phyloP scores from a whole-genome alignment of 352 stramenopile species.

The Phytophthora kernoviae region DNA sequence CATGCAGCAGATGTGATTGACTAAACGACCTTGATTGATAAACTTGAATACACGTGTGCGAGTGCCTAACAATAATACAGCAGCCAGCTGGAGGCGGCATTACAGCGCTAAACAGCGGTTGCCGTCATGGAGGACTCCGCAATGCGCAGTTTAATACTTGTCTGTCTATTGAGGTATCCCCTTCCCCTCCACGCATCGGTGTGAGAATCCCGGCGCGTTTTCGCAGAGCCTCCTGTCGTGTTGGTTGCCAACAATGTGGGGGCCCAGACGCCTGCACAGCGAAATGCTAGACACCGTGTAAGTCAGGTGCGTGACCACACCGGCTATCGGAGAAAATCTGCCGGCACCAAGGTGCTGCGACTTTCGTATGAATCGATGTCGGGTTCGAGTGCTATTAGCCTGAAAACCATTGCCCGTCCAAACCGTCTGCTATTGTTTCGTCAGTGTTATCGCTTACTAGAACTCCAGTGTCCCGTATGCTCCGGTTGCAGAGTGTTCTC shows the following conservation, averaged over 20 bases:
- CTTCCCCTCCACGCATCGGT: slow-evolving; percentile 27
- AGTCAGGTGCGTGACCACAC: slow-evolving; percentile 12
- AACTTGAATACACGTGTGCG: slow-evolving; percentile 25
- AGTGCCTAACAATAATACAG: slow-evolving; percentile 12
- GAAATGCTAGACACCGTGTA: neutral
- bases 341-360: neutral
- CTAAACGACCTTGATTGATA: slow-evolving; percentile 29
- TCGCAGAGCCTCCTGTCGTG: slow-evolving; percentile 15
- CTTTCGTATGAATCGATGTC: neutral
- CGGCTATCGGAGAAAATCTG: slow-evolving; percentile 22
- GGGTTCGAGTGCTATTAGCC: neutral
- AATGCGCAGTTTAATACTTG: neutral
- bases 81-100: slow-evolving; percentile 3
- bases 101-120: slow-evolving; percentile 20
- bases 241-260: slow-evolving; percentile 7
- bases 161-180: slow-evolving; percentile 13
- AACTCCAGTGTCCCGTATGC: slow-evolving; percentile 5
- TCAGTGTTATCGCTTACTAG: slow-evolving; percentile 20
- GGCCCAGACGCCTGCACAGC: neutral
- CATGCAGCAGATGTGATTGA: slow-evolving; percentile 12
- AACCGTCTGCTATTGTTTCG: slow-evolving; percentile 10
- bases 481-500: slow-evolving; percentile 8
- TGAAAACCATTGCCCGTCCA: slow-evolving; percentile 7
- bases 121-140: neutral
- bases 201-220: slow-evolving; percentile 6